Conservation (phyloP, 176 grass and related monocot genomes). For the Carex littledalei region DNA sequence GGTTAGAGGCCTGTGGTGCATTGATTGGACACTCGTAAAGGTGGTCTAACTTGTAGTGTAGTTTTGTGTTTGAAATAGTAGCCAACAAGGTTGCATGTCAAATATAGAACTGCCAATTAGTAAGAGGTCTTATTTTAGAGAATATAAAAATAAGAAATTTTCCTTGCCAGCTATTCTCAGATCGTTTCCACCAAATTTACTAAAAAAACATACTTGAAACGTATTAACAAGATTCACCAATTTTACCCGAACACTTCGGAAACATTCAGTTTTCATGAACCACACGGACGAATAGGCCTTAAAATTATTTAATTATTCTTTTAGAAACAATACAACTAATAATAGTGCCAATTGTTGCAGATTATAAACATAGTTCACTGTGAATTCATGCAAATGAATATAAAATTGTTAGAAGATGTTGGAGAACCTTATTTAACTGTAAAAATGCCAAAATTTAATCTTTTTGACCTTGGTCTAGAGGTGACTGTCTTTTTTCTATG, state of each 20-base stretch:
- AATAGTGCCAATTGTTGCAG: background rate
- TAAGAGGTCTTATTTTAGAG: slow-evolving; percentile 2
- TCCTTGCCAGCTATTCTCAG: background rate
- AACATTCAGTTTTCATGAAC: background rate
- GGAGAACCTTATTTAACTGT: too few relatives aligned
- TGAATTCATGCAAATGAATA: too few relatives aligned
- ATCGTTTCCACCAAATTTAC: background rate
- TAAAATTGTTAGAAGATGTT: too few relatives aligned
- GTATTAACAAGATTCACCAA: background rate
- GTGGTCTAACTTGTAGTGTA: background rate
- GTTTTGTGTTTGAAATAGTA: background rate
- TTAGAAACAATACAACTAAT: background rate
- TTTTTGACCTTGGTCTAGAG: too few relatives aligned
- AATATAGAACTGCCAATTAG: background rate
- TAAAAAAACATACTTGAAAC: background rate
- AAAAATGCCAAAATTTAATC: too few relatives aligned
- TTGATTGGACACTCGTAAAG: background rate
- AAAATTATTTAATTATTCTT: background rate
- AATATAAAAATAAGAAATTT: background rate
- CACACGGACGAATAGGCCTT: background rate
- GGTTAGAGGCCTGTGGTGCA: background rate
- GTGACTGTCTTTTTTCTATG: too few relatives aligned
- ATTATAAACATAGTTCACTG: background rate
- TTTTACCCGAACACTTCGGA: background rate
- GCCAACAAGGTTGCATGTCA: background rate